Conservation (phyloP, 805 yeast genomes). For the Myxozyma sirexii region DNA sequence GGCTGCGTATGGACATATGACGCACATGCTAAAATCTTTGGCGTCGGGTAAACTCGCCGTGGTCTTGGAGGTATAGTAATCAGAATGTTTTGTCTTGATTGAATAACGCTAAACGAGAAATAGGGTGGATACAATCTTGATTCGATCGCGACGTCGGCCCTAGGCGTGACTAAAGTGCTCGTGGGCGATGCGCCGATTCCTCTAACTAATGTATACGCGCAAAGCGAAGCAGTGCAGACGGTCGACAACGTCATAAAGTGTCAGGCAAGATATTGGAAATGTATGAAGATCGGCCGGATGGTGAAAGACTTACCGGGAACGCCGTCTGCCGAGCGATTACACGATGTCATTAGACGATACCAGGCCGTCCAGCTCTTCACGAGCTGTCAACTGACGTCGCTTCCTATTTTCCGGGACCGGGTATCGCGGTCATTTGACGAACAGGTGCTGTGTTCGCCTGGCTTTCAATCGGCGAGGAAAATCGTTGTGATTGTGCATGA, state of each 20-base stretch:
- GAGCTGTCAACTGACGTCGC: slow-evolving; percentile 59
- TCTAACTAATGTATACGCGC: slow-evolving; percentile 66
- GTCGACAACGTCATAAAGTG: slow-evolving; percentile 76
- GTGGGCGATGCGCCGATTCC: slow-evolving; percentile 94
- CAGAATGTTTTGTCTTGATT: too few species aligned
- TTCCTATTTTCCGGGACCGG: slow-evolving; percentile 61
- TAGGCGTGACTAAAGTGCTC: slow-evolving; percentile 86
- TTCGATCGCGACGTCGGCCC: slow-evolving; percentile 84
- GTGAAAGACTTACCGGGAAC: slow-evolving; percentile 36
- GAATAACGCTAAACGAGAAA: slow-evolving; percentile 44
- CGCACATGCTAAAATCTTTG: slow-evolving; percentile 81
- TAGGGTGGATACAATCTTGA: slow-evolving; percentile 92
- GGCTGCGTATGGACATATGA: slow-evolving; percentile 94
- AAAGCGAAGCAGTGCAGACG: slow-evolving; percentile 73
- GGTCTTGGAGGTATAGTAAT: slow-evolving; percentile 70
- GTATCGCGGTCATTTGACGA: slow-evolving; percentile 58
- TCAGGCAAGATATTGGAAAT: slow-evolving; percentile 87
- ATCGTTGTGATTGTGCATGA: slow-evolving; percentile 79
- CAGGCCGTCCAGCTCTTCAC: slow-evolving; percentile 60
- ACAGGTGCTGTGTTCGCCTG: slow-evolving; percentile 70
- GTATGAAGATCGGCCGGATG: slow-evolving; percentile 67
- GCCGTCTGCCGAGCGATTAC: slow-evolving; percentile 44
- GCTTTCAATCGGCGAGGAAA: slow-evolving; percentile 59
- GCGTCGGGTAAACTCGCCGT: slow-evolving; percentile 90
- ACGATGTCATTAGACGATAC: slow-evolving; percentile 73